phyloP scores from a whole-genome alignment of 768 basidiomycete species.

The Saitozyma sp. region DNA sequence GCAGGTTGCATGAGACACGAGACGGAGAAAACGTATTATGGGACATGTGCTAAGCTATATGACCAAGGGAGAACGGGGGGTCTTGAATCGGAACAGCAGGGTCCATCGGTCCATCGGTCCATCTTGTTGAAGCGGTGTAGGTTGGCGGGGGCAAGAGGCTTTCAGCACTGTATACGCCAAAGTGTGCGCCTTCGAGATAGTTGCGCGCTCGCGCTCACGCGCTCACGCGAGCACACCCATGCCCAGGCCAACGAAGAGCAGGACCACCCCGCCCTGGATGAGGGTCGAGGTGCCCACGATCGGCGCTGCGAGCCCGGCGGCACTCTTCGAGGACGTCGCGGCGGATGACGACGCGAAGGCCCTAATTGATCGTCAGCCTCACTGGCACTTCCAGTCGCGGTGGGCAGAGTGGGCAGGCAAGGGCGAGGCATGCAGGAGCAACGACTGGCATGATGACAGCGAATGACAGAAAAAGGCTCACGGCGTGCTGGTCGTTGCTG shows the following conservation, averaged over 20 bases:
- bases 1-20: too few relatives aligned
- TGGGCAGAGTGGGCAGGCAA: neutral
- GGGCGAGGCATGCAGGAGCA: too few relatives aligned
- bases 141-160: too few relatives aligned
- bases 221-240: slow-evolving; percentile 9
- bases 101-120: neutral
- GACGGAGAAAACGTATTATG: too few relatives aligned
- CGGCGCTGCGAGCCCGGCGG: neutral
- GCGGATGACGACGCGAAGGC: slow-evolving; percentile 10
- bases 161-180: too few relatives aligned
- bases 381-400: neutral
- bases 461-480: slow-evolving; percentile 2
- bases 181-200: too few relatives aligned
- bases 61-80: too few relatives aligned
- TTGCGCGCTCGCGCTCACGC: neutral
- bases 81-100: too few relatives aligned
- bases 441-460: too few relatives aligned
- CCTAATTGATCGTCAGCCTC: neutral
- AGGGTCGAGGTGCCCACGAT: neutral
- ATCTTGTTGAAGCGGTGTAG: neutral
- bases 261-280: slow-evolving; percentile 1
- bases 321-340: slow-evolving; percentile 1
- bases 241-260: slow-evolving; percentile 6
- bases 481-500: slow-evolving; percentile 4
- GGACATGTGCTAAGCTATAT: too few relatives aligned